These are phyloP conservation scores for Tanozyma kutaoensis DNA, from an alignment of 805 yeast species.

Conservation along the genomic window DNA sequence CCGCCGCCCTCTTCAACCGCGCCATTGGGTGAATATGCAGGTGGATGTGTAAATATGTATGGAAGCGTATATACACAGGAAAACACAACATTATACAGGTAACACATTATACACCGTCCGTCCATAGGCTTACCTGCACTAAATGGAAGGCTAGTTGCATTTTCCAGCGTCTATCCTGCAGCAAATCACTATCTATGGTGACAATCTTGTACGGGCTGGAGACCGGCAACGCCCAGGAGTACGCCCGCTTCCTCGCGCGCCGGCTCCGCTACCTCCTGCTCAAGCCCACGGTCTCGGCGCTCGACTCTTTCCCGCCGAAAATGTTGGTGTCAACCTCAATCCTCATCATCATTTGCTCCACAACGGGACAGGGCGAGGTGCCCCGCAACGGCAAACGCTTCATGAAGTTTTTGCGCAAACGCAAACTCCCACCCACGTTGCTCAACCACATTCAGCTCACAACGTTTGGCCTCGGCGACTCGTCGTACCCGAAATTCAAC, in stretches of 20 bases:
- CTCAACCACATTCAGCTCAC: slow-evolving; percentile 51
- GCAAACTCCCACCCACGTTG: slow-evolving; percentile 45
- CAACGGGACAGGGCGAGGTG: slow-evolving; percentile 92
- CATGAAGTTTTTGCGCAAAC: slow-evolving; percentile 62
- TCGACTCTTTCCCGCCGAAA: slow-evolving; percentile 50
- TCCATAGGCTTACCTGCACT: too few species aligned
- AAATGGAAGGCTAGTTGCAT: too few species aligned
- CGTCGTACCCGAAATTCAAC: slow-evolving; percentile 80
- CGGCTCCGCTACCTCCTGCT: slow-evolving; percentile 41
- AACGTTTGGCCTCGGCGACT: slow-evolving; percentile 87
- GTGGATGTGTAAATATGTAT: too few species aligned
- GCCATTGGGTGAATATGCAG: too few species aligned
- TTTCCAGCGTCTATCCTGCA: too few species aligned
- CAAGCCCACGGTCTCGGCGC: slow-evolving; percentile 31
- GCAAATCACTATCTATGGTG: too few species aligned
- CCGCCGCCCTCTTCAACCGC: too few species aligned
- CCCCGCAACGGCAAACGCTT: slow-evolving; percentile 66
- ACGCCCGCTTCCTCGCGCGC: slow-evolving; percentile 51
- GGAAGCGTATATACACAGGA: too few species aligned
- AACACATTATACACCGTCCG: too few species aligned
- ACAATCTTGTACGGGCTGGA: slow-evolving; percentile 81
- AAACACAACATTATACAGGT: too few species aligned
- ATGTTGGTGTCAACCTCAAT: slow-evolving; percentile 34
- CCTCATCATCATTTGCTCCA: slow-evolving; percentile 58
- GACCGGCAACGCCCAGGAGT: slow-evolving; percentile 84